A percentile compares a stretch with the other conserved stretches of the same genome.
Conservation (phyloP, 129 eudicot genomes). For the Oenanthe sinensis region DNA sequence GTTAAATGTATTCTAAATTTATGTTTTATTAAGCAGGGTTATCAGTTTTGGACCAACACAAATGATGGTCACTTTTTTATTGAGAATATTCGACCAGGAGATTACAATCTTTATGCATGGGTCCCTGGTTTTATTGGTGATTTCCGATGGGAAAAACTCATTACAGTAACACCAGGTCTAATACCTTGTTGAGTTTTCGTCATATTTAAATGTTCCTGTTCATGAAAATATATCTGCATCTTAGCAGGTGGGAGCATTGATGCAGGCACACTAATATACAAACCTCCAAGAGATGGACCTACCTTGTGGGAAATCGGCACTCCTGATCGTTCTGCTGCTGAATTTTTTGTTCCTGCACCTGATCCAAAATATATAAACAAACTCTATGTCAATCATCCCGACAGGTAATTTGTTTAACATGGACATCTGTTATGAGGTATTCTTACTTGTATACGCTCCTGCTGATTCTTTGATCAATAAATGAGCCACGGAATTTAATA, state of each 20-base stretch:
- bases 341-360: conserved; percentile 73
- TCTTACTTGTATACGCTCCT: neutral
- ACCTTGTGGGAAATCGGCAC: conserved; percentile 88
- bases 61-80: conserved; percentile 34
- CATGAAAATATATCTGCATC: neutral
- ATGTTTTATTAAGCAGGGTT: conserved; percentile 27
- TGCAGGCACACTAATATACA: conserved; percentile 47
- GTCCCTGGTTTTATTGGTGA: conserved; percentile 64
- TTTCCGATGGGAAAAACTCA: conserved; percentile 22
- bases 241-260: conserved; percentile 30
- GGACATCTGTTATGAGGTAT: neutral
- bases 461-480: neutral
- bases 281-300: conserved; percentile 78
- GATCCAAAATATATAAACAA: conserved; percentile 44
- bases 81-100: conserved; percentile 29
- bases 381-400: conserved; percentile 36
- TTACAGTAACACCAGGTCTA: conserved; percentile 45
- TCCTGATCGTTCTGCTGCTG: conserved; percentile 86
- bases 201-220: neutral
- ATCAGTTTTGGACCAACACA: conserved; percentile 56
- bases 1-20: neutral
- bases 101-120: conserved; percentile 52
- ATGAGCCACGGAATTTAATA: no score
- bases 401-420: conserved; percentile 31
- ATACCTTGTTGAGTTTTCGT: neutral